Percentiles rank a stretch among this genome's conserved stretches.
Conservation (phyloP, 495 filamentous ascomycete genomes). For the Clavariopsis aquatica region DNA sequence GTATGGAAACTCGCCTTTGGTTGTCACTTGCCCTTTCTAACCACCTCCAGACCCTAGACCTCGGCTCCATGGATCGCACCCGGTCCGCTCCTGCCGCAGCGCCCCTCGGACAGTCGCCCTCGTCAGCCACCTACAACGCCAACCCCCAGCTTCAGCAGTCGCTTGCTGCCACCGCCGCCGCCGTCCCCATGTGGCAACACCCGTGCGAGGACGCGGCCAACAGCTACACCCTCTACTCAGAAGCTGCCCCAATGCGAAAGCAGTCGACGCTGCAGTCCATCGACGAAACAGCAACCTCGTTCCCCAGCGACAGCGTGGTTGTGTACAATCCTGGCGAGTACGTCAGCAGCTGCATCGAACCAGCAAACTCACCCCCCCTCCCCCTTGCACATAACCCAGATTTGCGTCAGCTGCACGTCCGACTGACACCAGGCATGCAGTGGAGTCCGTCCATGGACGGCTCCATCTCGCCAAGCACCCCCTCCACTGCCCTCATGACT, state of each 20-base stretch:
- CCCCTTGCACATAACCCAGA: conserved; percentile 7
- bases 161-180: conserved; percentile 9
- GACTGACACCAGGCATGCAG: conserved; percentile 24
- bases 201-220: conserved; percentile 10
- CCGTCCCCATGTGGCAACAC: conserved; percentile 17
- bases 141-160: conserved; percentile 8
- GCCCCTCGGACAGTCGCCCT: conserved; percentile 19
- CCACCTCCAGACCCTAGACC: conserved; percentile 12
- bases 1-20: conserved; percentile 35
- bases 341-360: conserved; percentile 12
- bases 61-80: conserved; percentile 26
- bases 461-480: conserved; percentile 35
- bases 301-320: conserved; percentile 8
- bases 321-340: conserved; percentile 31
- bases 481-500: conserved; percentile 30
- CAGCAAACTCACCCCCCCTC: conserved; percentile 7
- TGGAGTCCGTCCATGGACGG: conserved; percentile 31
- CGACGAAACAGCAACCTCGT: conserved; percentile 14
- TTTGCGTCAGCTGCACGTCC: conserved; percentile 8
- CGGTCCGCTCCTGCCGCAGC: conserved; percentile 28
- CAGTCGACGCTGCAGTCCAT: conserved; percentile 22
- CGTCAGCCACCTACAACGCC: conserved; percentile 12
- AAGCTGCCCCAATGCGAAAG: background rate
- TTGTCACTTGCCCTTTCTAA: conserved; percentile 21
- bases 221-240: conserved; percentile 26